Conservation (phyloP, 2,329 filamentous ascomycete species). For the Neopestalotiopsis sp. region DNA sequence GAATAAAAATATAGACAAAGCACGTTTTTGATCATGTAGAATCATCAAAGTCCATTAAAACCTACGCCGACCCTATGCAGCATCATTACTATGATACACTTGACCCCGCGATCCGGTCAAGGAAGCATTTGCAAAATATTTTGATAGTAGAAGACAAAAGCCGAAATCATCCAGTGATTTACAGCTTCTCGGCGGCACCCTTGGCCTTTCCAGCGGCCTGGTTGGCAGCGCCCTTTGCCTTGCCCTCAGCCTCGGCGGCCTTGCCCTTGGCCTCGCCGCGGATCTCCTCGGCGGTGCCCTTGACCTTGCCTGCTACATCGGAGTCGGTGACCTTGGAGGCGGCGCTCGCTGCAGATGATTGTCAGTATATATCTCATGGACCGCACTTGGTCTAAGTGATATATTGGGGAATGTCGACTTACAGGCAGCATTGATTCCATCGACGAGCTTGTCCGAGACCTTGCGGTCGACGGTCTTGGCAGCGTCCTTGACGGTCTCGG, state of each 20-base stretch:
- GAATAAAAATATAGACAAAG: neutral
- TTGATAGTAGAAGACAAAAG: neutral
- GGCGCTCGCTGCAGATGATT: slow-evolving; percentile 24
- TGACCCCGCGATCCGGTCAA: neutral
- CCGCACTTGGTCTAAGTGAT: neutral
- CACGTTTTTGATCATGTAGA: neutral
- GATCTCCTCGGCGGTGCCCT: slow-evolving; percentile 40
- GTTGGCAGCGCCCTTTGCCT: slow-evolving; percentile 34
- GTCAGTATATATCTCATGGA: neutral
- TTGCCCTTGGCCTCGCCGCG: slow-evolving; percentile 33
- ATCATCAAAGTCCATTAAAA: slow-evolving; percentile 1
- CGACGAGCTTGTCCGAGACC: slow-evolving; percentile 65
- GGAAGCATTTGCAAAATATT: neutral
- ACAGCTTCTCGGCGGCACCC: slow-evolving; percentile 19
- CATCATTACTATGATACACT: slow-evolving; percentile 9
- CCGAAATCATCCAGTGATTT: slow-evolving; percentile 10
- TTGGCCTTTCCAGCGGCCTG: slow-evolving; percentile 23
- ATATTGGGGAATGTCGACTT: slow-evolving; percentile 32
- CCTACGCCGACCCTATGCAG: slow-evolving; percentile 10
- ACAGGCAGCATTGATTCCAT: slow-evolving; percentile 65
- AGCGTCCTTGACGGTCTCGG: slow-evolving; percentile 63
- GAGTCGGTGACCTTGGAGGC: slow-evolving; percentile 55
- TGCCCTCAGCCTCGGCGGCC: slow-evolving; percentile 39
- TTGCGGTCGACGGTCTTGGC: slow-evolving; percentile 63
- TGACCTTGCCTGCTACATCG: slow-evolving; percentile 40